Evolutionary conservation across 805 yeast species (phyloP).

Genomic region (Candida glaebosa): DNA sequence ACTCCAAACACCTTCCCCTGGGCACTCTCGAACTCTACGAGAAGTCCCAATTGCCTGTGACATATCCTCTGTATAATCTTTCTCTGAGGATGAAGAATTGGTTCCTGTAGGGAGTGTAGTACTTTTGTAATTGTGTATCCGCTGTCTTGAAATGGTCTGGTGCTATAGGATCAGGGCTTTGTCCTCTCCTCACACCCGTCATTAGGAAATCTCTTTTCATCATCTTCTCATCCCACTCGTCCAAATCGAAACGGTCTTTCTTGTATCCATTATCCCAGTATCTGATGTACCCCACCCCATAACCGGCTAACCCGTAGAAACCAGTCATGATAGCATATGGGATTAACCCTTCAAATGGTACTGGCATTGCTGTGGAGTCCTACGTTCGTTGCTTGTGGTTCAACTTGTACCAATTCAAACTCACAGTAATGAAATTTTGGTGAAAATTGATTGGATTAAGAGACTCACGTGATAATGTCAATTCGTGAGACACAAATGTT

Average conservation of each 20-base stretch:
- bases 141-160: slow-evolving; percentile 73
- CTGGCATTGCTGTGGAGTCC: slow-evolving; percentile 36
- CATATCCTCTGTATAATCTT: slow-evolving; percentile 45
- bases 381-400: not conserved
- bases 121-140: slow-evolving; percentile 28
- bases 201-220: slow-evolving; percentile 74
- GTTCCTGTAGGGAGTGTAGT: slow-evolving; percentile 46
- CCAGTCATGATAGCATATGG: slow-evolving; percentile 46
- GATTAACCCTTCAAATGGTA: slow-evolving; percentile 46
- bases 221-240: slow-evolving; percentile 42
- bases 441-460: slow-evolving; percentile 11
- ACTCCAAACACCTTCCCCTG: too few species aligned
- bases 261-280: slow-evolving; percentile 51
- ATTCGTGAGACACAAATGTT: not conserved
- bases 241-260: slow-evolving; percentile 42
- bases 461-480: slow-evolving; percentile 3
- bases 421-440: slow-evolving; percentile 5
- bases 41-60: slow-evolving; percentile 44
- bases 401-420: not conserved
- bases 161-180: slow-evolving; percentile 61
- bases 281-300: slow-evolving; percentile 42
- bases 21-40: too few species aligned
- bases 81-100: slow-evolving; percentile 45
- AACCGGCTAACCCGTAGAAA: slow-evolving; percentile 44
- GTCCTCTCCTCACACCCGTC: slow-evolving; percentile 73